Evolutionary conservation across 2,329 filamentous ascomycete species (phyloP), one percentile per base, ranked within the genome.

Genomic region (Fusarium tricinctum): DNA sequence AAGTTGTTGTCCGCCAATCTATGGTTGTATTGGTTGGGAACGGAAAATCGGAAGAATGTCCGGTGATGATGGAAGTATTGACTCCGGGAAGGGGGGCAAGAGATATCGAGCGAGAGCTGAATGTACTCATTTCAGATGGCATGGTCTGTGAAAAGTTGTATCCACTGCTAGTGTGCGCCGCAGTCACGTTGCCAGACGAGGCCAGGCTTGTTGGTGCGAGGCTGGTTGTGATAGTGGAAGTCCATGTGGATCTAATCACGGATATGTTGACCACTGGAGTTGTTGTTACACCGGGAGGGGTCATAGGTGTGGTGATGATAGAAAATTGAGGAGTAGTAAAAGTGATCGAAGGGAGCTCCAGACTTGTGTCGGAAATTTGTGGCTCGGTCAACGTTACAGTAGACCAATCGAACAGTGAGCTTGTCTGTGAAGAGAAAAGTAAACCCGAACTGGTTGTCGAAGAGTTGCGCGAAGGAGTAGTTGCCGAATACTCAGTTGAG

Each of bases 171-270:
- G 42, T 69, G 45, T 49, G 57, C 40, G 57, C 47, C 26, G 46
- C 48, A 14, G 51, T 69, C n/a, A 48, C 22, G 17, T 57, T 63
- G 17, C 30, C 28, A 35, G 66, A 51, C 12, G 45, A 39, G 20
- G 52, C 53, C n/a, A 50, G 38, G 7, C 43, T 43, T 33, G 52
- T 63, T 43, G 53, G 63, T 2, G 26, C 23, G 17, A 60, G 56
- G 8, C 45, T 64, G 19, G 62, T 69, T 26, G 50, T 60, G 49
- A 70, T 68, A 10, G 58, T 69, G 15, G 66, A 69, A 44, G 52
- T 54, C 58, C 59, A 63, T 14, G 52, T 59, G 17, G 63, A 49
- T n/a, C 20, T 63, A 7, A 58, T 52, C 13, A 58, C 40, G 3
- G 66, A 58, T 28, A 58, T 22, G 20, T 58, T 49, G 30, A 9